Conservation (phyloP, 768 basidiomycete genomes). For the Kwoniella shandongensis region DNA sequence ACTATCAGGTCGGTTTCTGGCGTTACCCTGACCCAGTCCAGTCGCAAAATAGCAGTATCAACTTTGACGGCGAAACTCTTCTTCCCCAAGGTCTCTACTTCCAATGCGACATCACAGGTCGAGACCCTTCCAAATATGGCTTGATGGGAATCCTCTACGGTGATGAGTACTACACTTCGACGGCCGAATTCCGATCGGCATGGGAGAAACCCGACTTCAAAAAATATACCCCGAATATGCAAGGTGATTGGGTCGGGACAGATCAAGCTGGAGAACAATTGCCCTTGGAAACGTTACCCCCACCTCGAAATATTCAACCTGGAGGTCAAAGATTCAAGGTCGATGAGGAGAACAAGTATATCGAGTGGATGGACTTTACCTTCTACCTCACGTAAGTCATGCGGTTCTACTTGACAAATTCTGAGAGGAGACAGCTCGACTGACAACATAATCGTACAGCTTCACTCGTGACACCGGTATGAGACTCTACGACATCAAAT, state of each 20-base stretch:
- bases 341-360: constrained; percentile 59
- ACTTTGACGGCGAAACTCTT: constrained; percentile 35
- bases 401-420: constrained; percentile 57
- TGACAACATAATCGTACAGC: constrained; percentile 52
- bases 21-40: constrained; percentile 15
- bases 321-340: constrained; percentile 63
- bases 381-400: constrained; percentile 17
- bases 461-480: constrained; percentile 29
- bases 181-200: constrained; percentile 43
- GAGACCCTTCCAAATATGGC: constrained; percentile 38
- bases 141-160: constrained; percentile 40
- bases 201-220: constrained; percentile 27
- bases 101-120: constrained; percentile 43
- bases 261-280: constrained; percentile 31
- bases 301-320: constrained; percentile 62
- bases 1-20: constrained; percentile 30
- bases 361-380: constrained; percentile 59
- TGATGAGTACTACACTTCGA: constrained; percentile 34
- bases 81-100: constrained; percentile 33
- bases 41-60: constrained; percentile 25
- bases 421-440: constrained; percentile 65
- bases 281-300: constrained; percentile 15
- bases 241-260: constrained; percentile 33
- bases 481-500: constrained; percentile 62
- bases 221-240: constrained; percentile 31